Evolutionary conservation across 805 yeast genomes (phyloP).

Genomic region (Ascoidea rubescens): DNA sequence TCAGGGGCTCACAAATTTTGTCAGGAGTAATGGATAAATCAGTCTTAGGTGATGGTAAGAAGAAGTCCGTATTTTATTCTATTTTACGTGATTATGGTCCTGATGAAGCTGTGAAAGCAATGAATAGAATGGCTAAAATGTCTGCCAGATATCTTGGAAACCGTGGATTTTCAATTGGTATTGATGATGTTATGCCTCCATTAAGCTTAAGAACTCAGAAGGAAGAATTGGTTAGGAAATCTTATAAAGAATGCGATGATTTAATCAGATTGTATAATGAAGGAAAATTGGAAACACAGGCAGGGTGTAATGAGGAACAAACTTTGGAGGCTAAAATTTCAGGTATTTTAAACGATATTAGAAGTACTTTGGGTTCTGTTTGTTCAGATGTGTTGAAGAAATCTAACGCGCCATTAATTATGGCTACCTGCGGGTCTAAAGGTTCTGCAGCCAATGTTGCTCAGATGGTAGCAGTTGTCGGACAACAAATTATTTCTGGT

Average conservation of each 20-base stretch:
- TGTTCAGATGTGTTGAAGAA: constrained; percentile 86
- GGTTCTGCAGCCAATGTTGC: constrained; percentile 97
- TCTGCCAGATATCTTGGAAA: constrained; percentile 93
- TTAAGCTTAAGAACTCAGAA: constrained; percentile 58
- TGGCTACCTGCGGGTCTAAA: constrained; percentile 99
- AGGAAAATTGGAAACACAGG: constrained; percentile 93
- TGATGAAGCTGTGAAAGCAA: constrained; percentile 84
- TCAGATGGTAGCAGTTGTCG: constrained; percentile 99
- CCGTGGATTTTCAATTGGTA: constrained; percentile 95
- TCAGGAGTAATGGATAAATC: constrained; percentile 97
- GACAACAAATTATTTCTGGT: constrained; percentile 97
- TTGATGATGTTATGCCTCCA: constrained; percentile 94
- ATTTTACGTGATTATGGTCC: constrained; percentile 96
- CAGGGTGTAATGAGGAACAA: constrained; percentile 98
- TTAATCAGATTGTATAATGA: constrained; percentile 62
- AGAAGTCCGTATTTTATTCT: constrained; percentile 90
- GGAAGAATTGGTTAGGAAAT: constrained; percentile 80
- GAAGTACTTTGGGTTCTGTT: constrained; percentile 98
- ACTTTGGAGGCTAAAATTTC: constrained; percentile 96
- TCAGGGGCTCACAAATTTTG: constrained; percentile 77
- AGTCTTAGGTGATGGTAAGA: constrained; percentile 93
- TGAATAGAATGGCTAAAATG: constrained; percentile 98
- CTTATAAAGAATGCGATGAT: constrained; percentile 85
- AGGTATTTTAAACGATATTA: constrained; percentile 87
- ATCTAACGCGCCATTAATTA: constrained; percentile 89